Conservation (phyloP, 2,329 filamentous ascomycete species). For the Pestalotiopsis fici region DNA sequence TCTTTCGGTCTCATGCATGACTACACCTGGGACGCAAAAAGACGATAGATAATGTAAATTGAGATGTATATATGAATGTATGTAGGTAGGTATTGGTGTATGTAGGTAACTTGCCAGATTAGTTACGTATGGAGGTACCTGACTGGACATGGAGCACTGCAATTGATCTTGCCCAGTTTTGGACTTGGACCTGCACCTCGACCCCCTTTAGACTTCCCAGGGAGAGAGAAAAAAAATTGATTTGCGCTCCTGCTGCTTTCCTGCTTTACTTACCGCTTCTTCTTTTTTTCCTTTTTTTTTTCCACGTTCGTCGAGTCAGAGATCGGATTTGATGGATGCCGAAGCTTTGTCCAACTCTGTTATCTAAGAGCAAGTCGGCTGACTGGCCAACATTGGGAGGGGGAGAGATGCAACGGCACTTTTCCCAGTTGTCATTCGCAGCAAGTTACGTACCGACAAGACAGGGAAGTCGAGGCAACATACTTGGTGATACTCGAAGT, state of each 20-base stretch:
- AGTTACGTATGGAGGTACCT: background rate
- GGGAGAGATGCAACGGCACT: background rate
- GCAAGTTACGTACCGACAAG: background rate
- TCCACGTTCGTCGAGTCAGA: background rate
- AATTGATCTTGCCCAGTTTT: background rate
- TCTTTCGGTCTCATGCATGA: conserved; percentile 1
- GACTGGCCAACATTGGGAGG: background rate
- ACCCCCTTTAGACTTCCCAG: background rate
- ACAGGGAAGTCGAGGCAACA: background rate
- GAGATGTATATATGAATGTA: background rate
- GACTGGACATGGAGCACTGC: background rate
- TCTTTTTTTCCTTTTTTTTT: too few species aligned
- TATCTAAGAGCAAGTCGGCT: conserved; percentile 6
- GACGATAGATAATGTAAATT: background rate
- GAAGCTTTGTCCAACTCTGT: conserved; percentile 9
- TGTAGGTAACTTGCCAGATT: background rate
- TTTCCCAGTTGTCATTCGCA: background rate
- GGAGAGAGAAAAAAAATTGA: too few species aligned
- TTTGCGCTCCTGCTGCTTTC: background rate
- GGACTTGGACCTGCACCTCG: background rate
- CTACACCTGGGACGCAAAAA: conserved; percentile 2
- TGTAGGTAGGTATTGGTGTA: background rate
- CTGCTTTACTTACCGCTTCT: conserved; percentile 11
- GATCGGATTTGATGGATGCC: background rate
- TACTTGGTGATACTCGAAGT: background rate